Percentiles rank a stretch among this genome's conserved stretches.
These are phyloP conservation scores for Bimuria novae-zelandiae DNA, from an alignment of 2,329 filamentous ascomycete genomes.

Conservation along the genomic window DNA sequence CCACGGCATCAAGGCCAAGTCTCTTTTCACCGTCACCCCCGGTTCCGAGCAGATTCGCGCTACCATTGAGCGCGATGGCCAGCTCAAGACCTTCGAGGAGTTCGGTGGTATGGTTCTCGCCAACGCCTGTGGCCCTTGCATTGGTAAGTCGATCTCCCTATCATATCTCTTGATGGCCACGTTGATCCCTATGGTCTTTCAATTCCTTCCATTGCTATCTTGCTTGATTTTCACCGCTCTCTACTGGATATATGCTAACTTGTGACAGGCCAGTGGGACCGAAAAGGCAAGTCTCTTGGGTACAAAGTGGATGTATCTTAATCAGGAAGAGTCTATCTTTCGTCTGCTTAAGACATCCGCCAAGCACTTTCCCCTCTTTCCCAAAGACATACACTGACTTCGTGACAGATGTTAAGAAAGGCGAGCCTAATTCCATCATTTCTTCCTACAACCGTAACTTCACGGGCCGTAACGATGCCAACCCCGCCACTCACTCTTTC, in stretches of 20 bases:
- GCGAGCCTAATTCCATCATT: conserved; percentile 92
- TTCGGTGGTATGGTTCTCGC: conserved; percentile 94
- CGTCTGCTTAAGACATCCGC: too few relatives aligned
- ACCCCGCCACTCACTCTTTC: conserved; percentile 92
- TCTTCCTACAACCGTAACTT: conserved; percentile 99
- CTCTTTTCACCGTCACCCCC: conserved; percentile 91
- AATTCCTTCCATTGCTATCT: neutral
- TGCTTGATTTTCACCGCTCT: neutral
- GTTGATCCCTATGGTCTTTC: neutral
- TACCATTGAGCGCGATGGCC: conserved; percentile 67
- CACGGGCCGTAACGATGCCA: conserved; percentile 95
- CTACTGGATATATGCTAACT: neutral
- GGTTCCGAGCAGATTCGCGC: conserved; percentile 94
- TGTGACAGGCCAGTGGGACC: conserved; percentile 76
- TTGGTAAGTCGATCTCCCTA: too few relatives aligned
- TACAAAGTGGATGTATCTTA: too few relatives aligned
- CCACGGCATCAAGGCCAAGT: conserved; percentile 92
- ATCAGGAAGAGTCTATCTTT: too few relatives aligned
- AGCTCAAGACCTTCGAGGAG: conserved; percentile 92
- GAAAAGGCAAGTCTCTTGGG: too few relatives aligned
- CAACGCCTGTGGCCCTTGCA: conserved; percentile 76
- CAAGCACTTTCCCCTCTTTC: too few relatives aligned
- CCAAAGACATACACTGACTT: too few relatives aligned
- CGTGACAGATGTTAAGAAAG: conserved; percentile 98
- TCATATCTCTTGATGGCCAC: too few relatives aligned